Evolutionary conservation across 257 asterid species (phyloP).

Genomic region (Nicotiana tabacum): DNA sequence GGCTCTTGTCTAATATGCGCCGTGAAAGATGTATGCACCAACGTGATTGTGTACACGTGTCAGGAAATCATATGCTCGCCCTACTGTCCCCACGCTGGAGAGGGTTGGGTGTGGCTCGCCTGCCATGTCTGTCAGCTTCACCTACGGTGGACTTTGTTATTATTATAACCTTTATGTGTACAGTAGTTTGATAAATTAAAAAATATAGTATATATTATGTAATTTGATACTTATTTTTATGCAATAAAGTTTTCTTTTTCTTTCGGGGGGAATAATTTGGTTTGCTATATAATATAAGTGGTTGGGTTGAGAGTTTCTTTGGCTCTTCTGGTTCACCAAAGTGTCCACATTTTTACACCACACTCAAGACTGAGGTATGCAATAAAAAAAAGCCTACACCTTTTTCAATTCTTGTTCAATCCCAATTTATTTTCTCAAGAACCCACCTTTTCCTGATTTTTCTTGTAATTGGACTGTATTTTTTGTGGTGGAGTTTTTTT

Average conservation of each 20-base stretch:
- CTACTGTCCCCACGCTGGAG: conserved; percentile 21
- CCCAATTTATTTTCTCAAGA: background rate
- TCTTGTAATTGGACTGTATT: background rate
- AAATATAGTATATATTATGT: background rate
- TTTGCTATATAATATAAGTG: conserved; percentile 32
- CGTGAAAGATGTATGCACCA: background rate
- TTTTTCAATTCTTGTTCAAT: conserved; percentile 9
- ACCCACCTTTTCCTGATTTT: background rate
- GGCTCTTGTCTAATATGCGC: conserved; percentile 11
- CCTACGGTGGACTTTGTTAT: conserved; percentile 29
- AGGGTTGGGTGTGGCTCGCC: conserved; percentile 26
- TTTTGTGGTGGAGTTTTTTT: background rate
- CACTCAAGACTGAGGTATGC: conserved; percentile 22
- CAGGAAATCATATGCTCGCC: background rate
- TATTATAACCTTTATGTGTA: conserved; percentile 25
- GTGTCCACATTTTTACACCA: conserved; percentile 8
- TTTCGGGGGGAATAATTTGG: conserved; percentile 8
- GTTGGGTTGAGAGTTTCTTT: conserved; percentile 28
- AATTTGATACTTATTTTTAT: background rate
- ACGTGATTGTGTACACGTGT: background rate
- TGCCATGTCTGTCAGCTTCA: conserved; percentile 35
- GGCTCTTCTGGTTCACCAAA: conserved; percentile 45
- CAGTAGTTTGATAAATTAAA: conserved; percentile 14
- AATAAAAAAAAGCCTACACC: conserved; percentile 24
- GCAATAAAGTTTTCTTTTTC: conserved; percentile 18